Base-by-base conservation (phyloP, 176 grass and related monocot genomes). In the Poa annua region DNA sequence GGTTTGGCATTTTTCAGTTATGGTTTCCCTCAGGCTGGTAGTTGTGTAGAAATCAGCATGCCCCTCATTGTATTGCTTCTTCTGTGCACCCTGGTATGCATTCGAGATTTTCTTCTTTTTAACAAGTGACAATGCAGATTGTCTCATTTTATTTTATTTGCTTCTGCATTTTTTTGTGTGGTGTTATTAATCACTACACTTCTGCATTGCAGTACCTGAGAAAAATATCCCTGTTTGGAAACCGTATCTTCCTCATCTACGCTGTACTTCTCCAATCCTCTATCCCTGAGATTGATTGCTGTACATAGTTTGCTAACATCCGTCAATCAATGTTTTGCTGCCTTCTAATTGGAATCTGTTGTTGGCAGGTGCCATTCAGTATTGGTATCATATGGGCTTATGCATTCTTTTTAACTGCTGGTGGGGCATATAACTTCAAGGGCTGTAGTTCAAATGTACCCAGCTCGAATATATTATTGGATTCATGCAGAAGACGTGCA, bases 11-110 rank as follows among this genome's bases (percentile, higher is more conserved):
- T 90, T 90, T 96, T 99, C 84, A 92, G 96, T 90, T 99, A 94
- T 79, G 96, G 93, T 65, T 99, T 99, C 72, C 96, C 96, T 83
- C 93, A 94, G 86, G 96, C 96, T 92, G 96, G 96, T 57, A 96
- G 83, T 80, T 96, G 96, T 70, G 80, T 92, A 60, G 91, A 99
- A 83, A 99, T 99, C 44, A 99, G 93, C 80, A 78, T 92, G 89
- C 97, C 97, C 74, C 88, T 96, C 80, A 96, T 94, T 84, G 70
- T 96, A 61, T 86, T 99, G 48, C 51, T 99, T 94, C 97, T 99
- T 85, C 69, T 96, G 79, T 99, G 94, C 83, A 94, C 89, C 65
- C 87, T 99, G 91, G 97, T 99, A 95, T 34, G 55, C 66, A 62
- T 85, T 15, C 8, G 66, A 66, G 14, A 32, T 74, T 29, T 19